Base-by-base conservation (phyloP, 345 rosid species). In the Aurinia saxatilis region DNA sequence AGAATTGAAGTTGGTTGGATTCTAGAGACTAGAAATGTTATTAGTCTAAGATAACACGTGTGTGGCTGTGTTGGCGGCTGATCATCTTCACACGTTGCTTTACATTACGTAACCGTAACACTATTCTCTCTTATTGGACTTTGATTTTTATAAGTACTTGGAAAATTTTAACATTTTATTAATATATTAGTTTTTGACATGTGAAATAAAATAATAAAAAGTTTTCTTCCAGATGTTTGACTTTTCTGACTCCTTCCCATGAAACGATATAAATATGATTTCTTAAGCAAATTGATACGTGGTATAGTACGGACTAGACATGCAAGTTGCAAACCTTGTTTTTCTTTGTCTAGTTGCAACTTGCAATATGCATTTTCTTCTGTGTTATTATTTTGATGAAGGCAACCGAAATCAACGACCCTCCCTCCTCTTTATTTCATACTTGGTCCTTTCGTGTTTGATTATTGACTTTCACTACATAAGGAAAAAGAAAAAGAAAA, bases 21-120 rank as follows among this genome's bases (percentile, higher is more conserved):
- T 41, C 4, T 9, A 38, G 0, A 35, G n/a, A n/a, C 11, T 12
- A 35, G 36, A 51, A 62, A 47, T 27, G 31, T 0, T n/a, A n/a
- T n/a, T n/a, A n/a, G n/a, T n/a, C n/a, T n/a, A 38, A 49, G 69
- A 63, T 49, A 63, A 54, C 56, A 69, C 64, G 74, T 63, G 74
- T 55, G 65, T 56, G 69, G 44, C 73, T 62, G 50, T 70, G 69
- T 63, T 70, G 69, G 74, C 74, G 74, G 74, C 74, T 63, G 57
- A 55, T 63, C 59, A 56, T 63, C 69, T 70, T 63, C 74, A 63
- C 74, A 70, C 74, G 69, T 57, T 49, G 64, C 25, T 10, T 31
- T 19, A 54, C 63, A 31, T 70, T 39, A 63, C 74, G 53, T 63
- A 55, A 63, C 39, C 47, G 5, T 52, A 10, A 44, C 56, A 60